phyloP scores from a whole-genome alignment of 495 filamentous ascomycete genomes.

The Sordaria brevicollis region DNA sequence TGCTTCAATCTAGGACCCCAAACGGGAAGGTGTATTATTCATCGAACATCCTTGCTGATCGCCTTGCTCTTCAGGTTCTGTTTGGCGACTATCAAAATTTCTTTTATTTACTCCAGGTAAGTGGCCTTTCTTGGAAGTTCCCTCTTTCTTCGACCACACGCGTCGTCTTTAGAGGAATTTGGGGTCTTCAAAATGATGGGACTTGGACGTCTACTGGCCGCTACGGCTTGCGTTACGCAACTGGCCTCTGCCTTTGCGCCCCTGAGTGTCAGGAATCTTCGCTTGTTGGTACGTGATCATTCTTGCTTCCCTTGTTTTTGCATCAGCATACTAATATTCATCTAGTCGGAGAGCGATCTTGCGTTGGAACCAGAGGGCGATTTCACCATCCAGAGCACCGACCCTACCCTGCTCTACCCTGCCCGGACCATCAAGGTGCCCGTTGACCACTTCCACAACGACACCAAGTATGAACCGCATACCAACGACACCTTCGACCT shows the following conservation, averaged over 20 bases:
- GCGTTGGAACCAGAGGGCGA: neutral
- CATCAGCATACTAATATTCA: neutral
- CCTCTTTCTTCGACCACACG: neutral
- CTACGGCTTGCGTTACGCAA: conserved; percentile 2
- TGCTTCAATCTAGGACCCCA: neutral
- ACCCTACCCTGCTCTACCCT: conserved; percentile 12
- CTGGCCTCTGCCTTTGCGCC: conserved; percentile 6
- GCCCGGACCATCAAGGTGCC: conserved; percentile 53
- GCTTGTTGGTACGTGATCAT: conserved; percentile 5
- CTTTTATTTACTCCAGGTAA: neutral
- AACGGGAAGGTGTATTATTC: neutral
- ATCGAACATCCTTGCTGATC: neutral
- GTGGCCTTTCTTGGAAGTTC: neutral
- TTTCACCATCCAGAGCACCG: neutral
- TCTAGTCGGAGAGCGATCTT: conserved; percentile 1
- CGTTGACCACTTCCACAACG: conserved; percentile 68
- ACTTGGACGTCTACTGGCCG: conserved; percentile 5
- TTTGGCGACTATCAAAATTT: neutral
- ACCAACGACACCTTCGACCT: conserved; percentile 46
- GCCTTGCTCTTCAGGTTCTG: neutral
- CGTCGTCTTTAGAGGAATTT: neutral
- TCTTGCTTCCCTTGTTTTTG: neutral
- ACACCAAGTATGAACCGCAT: conserved; percentile 59
- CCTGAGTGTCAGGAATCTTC: conserved; percentile 5
- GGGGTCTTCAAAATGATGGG: neutral